These are phyloP conservation scores for Coemansia umbellata DNA, from an alignment of 192 early-diverging fungal species.

Conservation along the genomic window DNA sequence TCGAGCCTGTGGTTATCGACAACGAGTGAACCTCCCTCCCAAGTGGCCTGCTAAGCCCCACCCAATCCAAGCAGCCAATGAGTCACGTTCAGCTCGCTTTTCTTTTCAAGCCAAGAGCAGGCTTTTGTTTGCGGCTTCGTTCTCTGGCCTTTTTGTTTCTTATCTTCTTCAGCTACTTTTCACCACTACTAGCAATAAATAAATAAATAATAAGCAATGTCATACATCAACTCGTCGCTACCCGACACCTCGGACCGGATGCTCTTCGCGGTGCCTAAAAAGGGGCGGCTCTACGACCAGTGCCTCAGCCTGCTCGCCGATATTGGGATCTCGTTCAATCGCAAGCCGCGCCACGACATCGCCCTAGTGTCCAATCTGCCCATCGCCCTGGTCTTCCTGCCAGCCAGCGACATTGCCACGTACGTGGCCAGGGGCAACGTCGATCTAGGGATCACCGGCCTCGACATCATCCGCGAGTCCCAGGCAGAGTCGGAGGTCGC, in stretches of 20 bases:
- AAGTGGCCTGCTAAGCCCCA: too few relatives aligned
- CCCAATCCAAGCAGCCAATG: neutral
- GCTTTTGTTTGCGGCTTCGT: too few relatives aligned
- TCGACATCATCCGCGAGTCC: constrained; percentile 91
- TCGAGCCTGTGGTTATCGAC: constrained; percentile 33
- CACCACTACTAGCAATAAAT: too few relatives aligned
- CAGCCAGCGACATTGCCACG: constrained; percentile 93
- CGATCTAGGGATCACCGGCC: constrained; percentile 94
- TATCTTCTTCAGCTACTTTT: too few relatives aligned
- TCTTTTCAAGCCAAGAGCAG: too few relatives aligned
- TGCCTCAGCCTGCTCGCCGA: constrained; percentile 76
- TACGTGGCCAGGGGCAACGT: constrained; percentile 95
- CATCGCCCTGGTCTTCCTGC: constrained; percentile 90
- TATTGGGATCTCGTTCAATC: constrained; percentile 94
- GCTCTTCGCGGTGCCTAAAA: constrained; percentile 97
- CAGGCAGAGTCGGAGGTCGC: constrained; percentile 65
- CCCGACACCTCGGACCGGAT: constrained; percentile 61
- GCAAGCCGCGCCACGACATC: constrained; percentile 95
- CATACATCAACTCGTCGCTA: constrained; percentile 33
- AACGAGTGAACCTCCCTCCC: too few relatives aligned
- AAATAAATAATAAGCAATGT: too few relatives aligned
- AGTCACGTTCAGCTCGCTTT: constrained; percentile 6
- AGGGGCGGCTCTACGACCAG: constrained; percentile 93
- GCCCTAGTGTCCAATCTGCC: constrained; percentile 92
- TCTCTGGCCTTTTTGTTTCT: too few relatives aligned